Conservation (phyloP, 2,329 filamentous ascomycete genomes). For the Claviceps maximensis region DNA sequence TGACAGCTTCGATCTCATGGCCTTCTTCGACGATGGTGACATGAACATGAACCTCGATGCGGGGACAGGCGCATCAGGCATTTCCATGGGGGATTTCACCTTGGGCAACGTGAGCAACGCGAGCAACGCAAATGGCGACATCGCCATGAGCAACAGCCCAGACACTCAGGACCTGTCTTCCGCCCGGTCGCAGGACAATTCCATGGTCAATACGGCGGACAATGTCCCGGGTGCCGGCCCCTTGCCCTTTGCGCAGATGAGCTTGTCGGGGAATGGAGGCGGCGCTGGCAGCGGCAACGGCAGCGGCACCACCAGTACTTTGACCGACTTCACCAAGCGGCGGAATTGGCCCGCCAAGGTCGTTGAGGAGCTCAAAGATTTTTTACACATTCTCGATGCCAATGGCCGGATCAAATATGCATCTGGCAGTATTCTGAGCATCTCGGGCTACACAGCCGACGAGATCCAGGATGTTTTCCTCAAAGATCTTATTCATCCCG, state of each 20-base stretch:
- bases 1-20: constrained; percentile 28
- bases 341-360: constrained; percentile 78
- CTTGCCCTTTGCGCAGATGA: constrained; percentile 24
- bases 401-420: constrained; percentile 74
- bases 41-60: constrained; percentile 32
- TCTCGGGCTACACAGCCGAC: constrained; percentile 62
- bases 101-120: constrained; percentile 11
- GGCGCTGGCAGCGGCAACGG: neutral
- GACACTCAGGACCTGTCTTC: constrained; percentile 18
- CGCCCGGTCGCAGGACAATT: constrained; percentile 14
- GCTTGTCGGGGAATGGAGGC: constrained; percentile 13
- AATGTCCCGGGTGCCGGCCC: constrained; percentile 29
- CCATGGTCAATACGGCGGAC: constrained; percentile 21
- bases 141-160: constrained; percentile 8
- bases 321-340: constrained; percentile 48
- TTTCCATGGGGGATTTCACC: constrained; percentile 11
- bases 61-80: constrained; percentile 12
- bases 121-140: constrained; percentile 9
- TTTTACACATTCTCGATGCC: constrained; percentile 75
- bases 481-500: constrained; percentile 70
- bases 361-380: constrained; percentile 78
- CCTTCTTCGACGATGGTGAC: constrained; percentile 28
- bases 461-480: constrained; percentile 66
- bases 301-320: constrained; percentile 19
- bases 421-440: constrained; percentile 60